phyloP scores from a whole-genome alignment of 768 basidiomycete species.

The Macrolepiota fuliginosa region DNA sequence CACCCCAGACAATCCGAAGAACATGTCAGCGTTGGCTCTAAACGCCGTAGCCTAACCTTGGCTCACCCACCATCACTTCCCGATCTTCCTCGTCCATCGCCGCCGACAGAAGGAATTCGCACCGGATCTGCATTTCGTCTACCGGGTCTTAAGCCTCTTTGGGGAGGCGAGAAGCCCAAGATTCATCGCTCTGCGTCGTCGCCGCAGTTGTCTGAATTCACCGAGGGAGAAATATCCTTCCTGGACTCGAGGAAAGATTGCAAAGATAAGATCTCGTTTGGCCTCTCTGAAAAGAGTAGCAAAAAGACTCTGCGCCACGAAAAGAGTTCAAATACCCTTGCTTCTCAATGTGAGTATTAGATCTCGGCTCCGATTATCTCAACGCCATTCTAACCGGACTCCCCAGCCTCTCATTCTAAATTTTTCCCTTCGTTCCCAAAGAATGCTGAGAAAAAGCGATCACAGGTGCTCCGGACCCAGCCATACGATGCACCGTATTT shows the following conservation, averaged over 20 bases:
- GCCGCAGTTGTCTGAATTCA: constrained; percentile 23
- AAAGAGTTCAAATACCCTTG: background rate
- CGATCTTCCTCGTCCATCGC: constrained; percentile 4
- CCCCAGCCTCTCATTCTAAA: constrained; percentile 12
- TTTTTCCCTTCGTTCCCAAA: constrained; percentile 15
- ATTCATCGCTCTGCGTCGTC: constrained; percentile 25
- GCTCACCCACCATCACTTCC: constrained; percentile 12
- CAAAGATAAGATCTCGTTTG: background rate
- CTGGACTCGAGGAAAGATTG: background rate
- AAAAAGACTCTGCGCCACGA: constrained; percentile 1
- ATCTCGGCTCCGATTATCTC: background rate
- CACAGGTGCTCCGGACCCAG: constrained; percentile 41
- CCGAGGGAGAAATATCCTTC: background rate
- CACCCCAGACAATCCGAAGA: background rate
- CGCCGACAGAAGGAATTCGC: constrained; percentile 8
- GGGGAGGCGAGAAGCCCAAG: constrained; percentile 24
- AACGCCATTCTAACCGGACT: background rate
- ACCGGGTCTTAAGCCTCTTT: constrained; percentile 23
- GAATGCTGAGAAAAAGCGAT: constrained; percentile 32
- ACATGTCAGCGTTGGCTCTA: background rate
- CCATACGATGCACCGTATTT: constrained; percentile 68
- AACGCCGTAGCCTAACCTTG: constrained; percentile 3
- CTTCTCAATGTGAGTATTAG: background rate
- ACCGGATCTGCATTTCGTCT: constrained; percentile 20
- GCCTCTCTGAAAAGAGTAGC: background rate